Evolutionary conservation across 805 yeast genomes (phyloP).

Genomic region (Metschnikowia orientalis): DNA sequence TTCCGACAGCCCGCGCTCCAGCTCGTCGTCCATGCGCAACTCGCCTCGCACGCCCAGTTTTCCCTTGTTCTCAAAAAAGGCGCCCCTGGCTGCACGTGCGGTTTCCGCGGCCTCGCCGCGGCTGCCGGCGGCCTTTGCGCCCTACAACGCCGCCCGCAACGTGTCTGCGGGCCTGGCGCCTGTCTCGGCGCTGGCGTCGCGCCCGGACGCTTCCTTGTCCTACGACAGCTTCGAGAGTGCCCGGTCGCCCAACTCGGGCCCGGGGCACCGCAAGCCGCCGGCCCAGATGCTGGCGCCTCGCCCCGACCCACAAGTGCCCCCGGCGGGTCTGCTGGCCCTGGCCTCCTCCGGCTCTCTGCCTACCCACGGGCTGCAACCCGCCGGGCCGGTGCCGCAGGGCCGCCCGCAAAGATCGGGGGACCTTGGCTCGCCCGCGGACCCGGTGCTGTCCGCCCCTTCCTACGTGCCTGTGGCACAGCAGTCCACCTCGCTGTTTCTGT

Average conservation of each 20-base stretch:
- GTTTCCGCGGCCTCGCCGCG: conserved; percentile 1
- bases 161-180: conserved; percentile 2
- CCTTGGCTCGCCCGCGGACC: too few relatives aligned
- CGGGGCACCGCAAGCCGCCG: too few relatives aligned
- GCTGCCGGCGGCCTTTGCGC: too few relatives aligned
- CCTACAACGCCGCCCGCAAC: too few relatives aligned
- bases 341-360: background rate
- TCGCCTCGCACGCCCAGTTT: conserved; percentile 1
- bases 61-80: background rate
- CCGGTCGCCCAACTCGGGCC: background rate
- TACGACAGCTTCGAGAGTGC: background rate
- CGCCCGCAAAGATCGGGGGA: too few relatives aligned
- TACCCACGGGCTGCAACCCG: background rate
- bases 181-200: background rate
- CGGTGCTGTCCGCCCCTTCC: background rate
- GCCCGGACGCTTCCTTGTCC: background rate
- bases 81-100: background rate
- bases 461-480: too few relatives aligned
- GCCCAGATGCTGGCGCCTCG: too few relatives aligned
- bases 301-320: background rate
- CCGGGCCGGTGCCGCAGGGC: background rate
- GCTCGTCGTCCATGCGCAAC: background rate
- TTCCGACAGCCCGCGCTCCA: background rate
- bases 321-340: background rate
- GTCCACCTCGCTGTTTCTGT: too few relatives aligned